These are phyloP conservation scores for Phytophthora pisi DNA, from an alignment of 352 stramenopile species.

Conservation along the genomic window DNA sequence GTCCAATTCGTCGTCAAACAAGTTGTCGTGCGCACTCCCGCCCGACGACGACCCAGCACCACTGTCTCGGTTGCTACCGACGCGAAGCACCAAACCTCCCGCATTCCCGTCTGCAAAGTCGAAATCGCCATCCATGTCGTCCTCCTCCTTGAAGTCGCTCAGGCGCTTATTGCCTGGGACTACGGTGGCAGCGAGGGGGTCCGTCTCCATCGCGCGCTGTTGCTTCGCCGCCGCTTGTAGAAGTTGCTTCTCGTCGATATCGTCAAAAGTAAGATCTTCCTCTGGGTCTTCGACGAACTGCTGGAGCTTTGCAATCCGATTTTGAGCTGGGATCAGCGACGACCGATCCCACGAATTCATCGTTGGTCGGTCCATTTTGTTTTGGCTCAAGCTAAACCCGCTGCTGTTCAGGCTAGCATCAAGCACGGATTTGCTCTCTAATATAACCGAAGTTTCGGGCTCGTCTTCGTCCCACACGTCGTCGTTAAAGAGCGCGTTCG, in stretches of 20 bases:
- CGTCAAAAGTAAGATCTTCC: constrained; percentile 64
- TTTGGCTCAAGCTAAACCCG: constrained; percentile 7
- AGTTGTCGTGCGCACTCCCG: constrained; percentile 54
- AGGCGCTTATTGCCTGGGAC: constrained; percentile 21
- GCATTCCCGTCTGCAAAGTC: constrained; percentile 30
- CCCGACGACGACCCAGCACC: constrained; percentile 29
- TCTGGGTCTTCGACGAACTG: constrained; percentile 78
- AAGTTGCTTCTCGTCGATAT: constrained; percentile 74
- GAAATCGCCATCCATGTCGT: constrained; percentile 29
- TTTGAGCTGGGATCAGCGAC: constrained; percentile 66
- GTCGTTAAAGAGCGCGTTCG: constrained; percentile 67
- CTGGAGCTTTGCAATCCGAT: constrained; percentile 68
- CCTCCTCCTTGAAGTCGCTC: constrained; percentile 37
- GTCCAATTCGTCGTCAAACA: constrained; percentile 86
- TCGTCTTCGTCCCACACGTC: constrained; percentile 74
- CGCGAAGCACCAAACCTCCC: constrained; percentile 28
- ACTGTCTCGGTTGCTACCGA: constrained; percentile 22
- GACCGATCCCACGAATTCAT: constrained; percentile 65
- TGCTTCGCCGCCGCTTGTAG: constrained; percentile 52
- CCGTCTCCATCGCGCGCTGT: constrained; percentile 24
- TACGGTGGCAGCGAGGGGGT: constrained; percentile 19
- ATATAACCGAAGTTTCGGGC: constrained; percentile 10
- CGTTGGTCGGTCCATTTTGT: constrained; percentile 9
- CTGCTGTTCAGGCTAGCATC: constrained; percentile 12
- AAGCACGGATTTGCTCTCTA: neutral